Conservation (phyloP, 305 asterid genomes). For the Ajuga reptans region DNA sequence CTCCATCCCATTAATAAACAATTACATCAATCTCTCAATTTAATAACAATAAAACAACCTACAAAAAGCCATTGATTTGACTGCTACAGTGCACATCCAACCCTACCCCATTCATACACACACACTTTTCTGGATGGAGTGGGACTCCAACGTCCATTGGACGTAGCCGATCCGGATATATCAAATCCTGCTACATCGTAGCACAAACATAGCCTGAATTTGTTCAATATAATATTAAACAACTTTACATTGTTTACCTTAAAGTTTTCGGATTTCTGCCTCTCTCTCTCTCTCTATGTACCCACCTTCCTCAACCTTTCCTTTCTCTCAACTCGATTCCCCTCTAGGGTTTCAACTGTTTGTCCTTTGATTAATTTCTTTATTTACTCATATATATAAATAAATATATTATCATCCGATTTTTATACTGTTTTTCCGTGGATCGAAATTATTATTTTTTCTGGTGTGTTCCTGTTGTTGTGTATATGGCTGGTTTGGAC, state of each 20-base stretch:
- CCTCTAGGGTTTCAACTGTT: constrained; percentile 56
- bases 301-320: constrained; percentile 30
- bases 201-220: no score
- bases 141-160: no score
- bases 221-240: constrained; percentile 19
- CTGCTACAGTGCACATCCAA: no score
- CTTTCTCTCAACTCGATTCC: constrained; percentile 44
- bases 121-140: no score
- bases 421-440: constrained; percentile 24
- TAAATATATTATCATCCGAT: neutral
- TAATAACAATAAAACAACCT: no score
- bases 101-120: no score
- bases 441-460: constrained; percentile 28
- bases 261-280: constrained; percentile 25
- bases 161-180: no score
- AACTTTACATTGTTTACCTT: constrained; percentile 29
- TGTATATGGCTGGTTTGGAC: constrained; percentile 75
- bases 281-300: constrained; percentile 26
- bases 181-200: no score
- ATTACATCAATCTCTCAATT: no score
- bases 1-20: no score
- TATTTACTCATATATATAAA: constrained; percentile 7
- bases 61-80: no score
- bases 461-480: constrained; percentile 37
- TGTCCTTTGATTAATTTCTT: constrained; percentile 20